A percentile compares a stretch with the other conserved stretches of the same genome.
phyloP scores from a whole-genome alignment of 768 basidiomycete genomes.

The Butyriboletus loyo region DNA sequence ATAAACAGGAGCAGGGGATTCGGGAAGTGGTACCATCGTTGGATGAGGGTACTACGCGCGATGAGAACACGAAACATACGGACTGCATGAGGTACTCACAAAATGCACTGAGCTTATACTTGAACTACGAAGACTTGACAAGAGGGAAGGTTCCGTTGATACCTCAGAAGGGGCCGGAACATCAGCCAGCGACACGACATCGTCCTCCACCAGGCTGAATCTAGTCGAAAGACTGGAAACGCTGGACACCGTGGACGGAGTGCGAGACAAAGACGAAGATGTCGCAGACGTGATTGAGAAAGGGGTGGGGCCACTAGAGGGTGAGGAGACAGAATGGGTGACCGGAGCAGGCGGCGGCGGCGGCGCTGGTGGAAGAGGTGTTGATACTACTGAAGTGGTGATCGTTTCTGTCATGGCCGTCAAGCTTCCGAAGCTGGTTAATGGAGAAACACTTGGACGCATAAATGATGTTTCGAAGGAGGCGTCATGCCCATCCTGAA shows the following conservation, averaged over 20 bases:
- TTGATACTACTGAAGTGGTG: slow-evolving; percentile 21
- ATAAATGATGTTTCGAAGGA: slow-evolving; percentile 77
- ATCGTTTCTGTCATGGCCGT: slow-evolving; percentile 36
- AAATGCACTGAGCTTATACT: slow-evolving; percentile 22
- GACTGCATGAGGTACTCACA: slow-evolving; percentile 32
- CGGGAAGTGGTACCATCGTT: slow-evolving; percentile 27
- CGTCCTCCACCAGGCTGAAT: slow-evolving; percentile 34
- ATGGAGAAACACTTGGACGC: slow-evolving; percentile 51
- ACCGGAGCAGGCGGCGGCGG: slow-evolving; percentile 20
- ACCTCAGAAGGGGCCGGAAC: slow-evolving; percentile 29
- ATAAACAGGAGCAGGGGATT: slow-evolving; percentile 25
- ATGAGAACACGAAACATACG: neutral
- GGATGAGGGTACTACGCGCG: slow-evolving; percentile 31
- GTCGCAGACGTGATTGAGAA: slow-evolving; percentile 29
- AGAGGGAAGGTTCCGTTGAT: slow-evolving; percentile 56
- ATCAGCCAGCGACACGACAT: slow-evolving; percentile 17
- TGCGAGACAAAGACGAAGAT: slow-evolving; percentile 35
- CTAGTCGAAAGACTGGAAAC: slow-evolving; percentile 45
- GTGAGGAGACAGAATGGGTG: slow-evolving; percentile 25
- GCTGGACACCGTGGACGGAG: slow-evolving; percentile 38
- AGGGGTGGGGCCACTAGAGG: slow-evolving; percentile 33
- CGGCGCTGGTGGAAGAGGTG: neutral
- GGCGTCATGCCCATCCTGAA: slow-evolving; percentile 59
- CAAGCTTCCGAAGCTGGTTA: slow-evolving; percentile 31
- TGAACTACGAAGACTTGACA: slow-evolving; percentile 42